Evolutionary conservation across 1,284 basidiomycete genomes (phyloP), one percentile per base, ranked within the genome.

Genomic region (Entoloma clypeatum): DNA sequence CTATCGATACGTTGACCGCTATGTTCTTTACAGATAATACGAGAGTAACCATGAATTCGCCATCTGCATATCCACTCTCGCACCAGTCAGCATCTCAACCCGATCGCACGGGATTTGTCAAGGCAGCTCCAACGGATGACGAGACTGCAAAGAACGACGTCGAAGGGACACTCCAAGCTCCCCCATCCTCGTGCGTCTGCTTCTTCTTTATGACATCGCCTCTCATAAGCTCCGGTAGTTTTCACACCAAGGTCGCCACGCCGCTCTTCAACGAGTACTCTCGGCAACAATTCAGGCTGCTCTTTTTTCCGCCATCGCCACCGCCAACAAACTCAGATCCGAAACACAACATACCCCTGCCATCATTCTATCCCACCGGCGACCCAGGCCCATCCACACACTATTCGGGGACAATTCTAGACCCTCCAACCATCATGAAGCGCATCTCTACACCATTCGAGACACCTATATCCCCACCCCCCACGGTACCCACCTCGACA

Each of bases 401-500:
- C 23, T 54, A 44, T 26, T 47, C 43, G 43, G 45, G 45, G 10
- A 61, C 55, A 10, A 43, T 67, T 13, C 55, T 67, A 35, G 61
- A 63, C 49, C 64, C 65, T 3, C 59, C 66, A 4, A 44, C 53
- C 2, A 46, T 59, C 49, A 59, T 62, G 52, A 55, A 58, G 14
- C 59, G 56, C 30, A 50, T 54, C 47, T 57, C 59, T 31, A 41
- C 60, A 36, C 43, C 45, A 19, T 54, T 44, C 23, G 54, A 60
- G 27, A 53, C 52, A 34, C 71, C 61, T 2, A 60, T 62, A 28
- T 71, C 69, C 33, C 69, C 69, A 34, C 71, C 71, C 19, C 60
- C 68, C 31, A 72, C 69, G 16, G 52, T 66, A 33, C 65, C 65
- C 13, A 61, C 60, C 21, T 40, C 56, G 33, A 65, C 64, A 2